Conservation (phyloP, 805 yeast genomes). For the Candida chauliodis region DNA sequence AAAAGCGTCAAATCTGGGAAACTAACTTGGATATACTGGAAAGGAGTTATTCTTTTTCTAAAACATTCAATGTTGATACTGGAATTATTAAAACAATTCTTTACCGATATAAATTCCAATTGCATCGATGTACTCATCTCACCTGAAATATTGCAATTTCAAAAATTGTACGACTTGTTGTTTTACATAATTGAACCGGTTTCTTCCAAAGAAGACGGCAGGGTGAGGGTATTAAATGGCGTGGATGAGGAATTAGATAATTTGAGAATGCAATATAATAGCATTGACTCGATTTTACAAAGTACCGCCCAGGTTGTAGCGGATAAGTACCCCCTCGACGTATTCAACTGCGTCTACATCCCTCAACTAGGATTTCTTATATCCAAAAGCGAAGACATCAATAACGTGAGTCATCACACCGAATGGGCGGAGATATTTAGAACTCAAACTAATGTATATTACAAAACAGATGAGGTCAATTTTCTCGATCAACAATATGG, state of each 20-base stretch:
- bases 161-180: slow-evolving; percentile 4
- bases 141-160: slow-evolving; percentile 1
- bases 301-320: slow-evolving; percentile 2
- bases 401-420: background rate
- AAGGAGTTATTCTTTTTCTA: slow-evolving; percentile 5
- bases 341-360: slow-evolving; percentile 8
- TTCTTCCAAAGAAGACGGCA: slow-evolving; percentile 7
- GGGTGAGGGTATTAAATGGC: slow-evolving; percentile 4
- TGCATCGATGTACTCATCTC: background rate
- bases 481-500: slow-evolving; percentile 8
- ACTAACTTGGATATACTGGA: slow-evolving; percentile 8
- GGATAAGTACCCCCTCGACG: slow-evolving; percentile 1
- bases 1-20: slow-evolving; percentile 7
- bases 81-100: background rate
- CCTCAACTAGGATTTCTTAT: slow-evolving; percentile 11
- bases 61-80: slow-evolving; percentile 3
- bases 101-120: background rate
- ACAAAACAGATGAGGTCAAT: slow-evolving; percentile 4
- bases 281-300: slow-evolving; percentile 7
- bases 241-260: slow-evolving; percentile 8
- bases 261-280: slow-evolving; percentile 7
- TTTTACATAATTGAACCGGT: slow-evolving; percentile 5
- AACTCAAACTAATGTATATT: slow-evolving; percentile 8
- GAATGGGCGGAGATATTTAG: slow-evolving; percentile 9
- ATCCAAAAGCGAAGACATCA: slow-evolving; percentile 5